These are phyloP conservation scores for Saccharomyces jurei DNA, from an alignment of 805 yeast genomes.

Conservation along the genomic window DNA sequence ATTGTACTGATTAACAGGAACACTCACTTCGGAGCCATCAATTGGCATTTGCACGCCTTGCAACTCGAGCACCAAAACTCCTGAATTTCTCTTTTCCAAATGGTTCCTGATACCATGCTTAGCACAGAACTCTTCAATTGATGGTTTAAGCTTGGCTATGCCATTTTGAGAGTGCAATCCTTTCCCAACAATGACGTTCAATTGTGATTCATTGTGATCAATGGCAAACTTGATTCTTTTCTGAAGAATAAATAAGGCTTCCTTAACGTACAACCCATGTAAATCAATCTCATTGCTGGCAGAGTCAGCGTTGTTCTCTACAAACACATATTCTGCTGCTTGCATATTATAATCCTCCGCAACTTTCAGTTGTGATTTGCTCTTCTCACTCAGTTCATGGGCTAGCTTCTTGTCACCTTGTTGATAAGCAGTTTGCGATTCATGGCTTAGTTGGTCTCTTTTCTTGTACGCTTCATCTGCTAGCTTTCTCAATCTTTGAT, in stretches of 20 bases:
- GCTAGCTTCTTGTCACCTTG: slow-evolving; percentile 69
- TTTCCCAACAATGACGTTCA: slow-evolving; percentile 87
- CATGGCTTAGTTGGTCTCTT: slow-evolving; percentile 45
- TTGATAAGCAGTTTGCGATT: slow-evolving; percentile 73
- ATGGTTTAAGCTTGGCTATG: slow-evolving; percentile 83
- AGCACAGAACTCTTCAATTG: slow-evolving; percentile 67
- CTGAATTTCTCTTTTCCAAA: slow-evolving; percentile 65
- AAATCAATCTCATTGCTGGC: slow-evolving; percentile 80
- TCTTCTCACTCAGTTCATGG: slow-evolving; percentile 58
- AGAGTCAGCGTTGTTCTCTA: slow-evolving; percentile 84
- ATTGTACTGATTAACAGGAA: not conserved
- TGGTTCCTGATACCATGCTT: slow-evolving; percentile 54
- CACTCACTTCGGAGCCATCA: slow-evolving; percentile 23
- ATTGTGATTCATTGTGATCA: slow-evolving; percentile 45
- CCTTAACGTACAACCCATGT: slow-evolving; percentile 86
- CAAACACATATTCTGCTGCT: slow-evolving; percentile 87
- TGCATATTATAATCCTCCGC: slow-evolving; percentile 65
- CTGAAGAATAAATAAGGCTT: slow-evolving; percentile 72
- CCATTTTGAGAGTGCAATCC: slow-evolving; percentile 79
- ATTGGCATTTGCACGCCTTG: slow-evolving; percentile 39
- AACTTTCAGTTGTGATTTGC: slow-evolving; percentile 48
- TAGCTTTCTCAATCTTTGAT: slow-evolving; percentile 50
- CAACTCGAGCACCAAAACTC: slow-evolving; percentile 70
- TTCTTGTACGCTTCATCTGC: slow-evolving; percentile 63
- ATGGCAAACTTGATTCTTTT: slow-evolving; percentile 63